Evolutionary conservation across 2,329 filamentous ascomycete genomes (phyloP).

Genomic region (Fusarium poae): DNA sequence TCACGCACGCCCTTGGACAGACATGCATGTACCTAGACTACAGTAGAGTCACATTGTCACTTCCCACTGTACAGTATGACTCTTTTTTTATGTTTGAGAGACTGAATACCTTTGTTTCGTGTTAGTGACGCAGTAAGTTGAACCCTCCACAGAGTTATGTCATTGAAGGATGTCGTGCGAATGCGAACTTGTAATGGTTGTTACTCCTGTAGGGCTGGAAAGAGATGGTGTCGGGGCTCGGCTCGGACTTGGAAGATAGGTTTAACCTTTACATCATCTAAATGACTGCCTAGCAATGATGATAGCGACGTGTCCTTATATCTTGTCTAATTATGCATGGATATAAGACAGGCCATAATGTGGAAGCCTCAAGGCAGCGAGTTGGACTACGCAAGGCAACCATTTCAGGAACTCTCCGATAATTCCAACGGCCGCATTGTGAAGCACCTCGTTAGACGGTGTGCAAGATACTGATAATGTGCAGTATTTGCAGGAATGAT

Average conservation of each 20-base stretch:
- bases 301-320: slow-evolving; percentile 22
- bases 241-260: slow-evolving; percentile 1
- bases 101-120: slow-evolving; percentile 6
- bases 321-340: slow-evolving; percentile 1
- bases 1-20: slow-evolving; percentile 38
- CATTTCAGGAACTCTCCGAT: slow-evolving; percentile 19
- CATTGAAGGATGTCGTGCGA: slow-evolving; percentile 5
- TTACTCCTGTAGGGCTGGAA: slow-evolving; percentile 30
- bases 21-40: slow-evolving; percentile 9
- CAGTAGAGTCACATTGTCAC: neutral
- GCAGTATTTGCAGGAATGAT: neutral
- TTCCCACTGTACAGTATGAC: slow-evolving; percentile 14
- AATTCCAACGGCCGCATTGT: slow-evolving; percentile 4
- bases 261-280: neutral
- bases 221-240: neutral
- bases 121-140: slow-evolving; percentile 7
- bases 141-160: slow-evolving; percentile 6
- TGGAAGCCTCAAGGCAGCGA: slow-evolving; percentile 42
- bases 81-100: slow-evolving; percentile 2
- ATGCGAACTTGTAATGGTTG: neutral
- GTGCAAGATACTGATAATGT: slow-evolving; percentile 2
- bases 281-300: neutral
- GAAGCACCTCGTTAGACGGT: slow-evolving; percentile 15
- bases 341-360: slow-evolving; percentile 12
- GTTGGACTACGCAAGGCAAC: slow-evolving; percentile 27